phyloP scores from a whole-genome alignment of 2,329 filamentous ascomycete species.

The Exophiala viscosa region DNA sequence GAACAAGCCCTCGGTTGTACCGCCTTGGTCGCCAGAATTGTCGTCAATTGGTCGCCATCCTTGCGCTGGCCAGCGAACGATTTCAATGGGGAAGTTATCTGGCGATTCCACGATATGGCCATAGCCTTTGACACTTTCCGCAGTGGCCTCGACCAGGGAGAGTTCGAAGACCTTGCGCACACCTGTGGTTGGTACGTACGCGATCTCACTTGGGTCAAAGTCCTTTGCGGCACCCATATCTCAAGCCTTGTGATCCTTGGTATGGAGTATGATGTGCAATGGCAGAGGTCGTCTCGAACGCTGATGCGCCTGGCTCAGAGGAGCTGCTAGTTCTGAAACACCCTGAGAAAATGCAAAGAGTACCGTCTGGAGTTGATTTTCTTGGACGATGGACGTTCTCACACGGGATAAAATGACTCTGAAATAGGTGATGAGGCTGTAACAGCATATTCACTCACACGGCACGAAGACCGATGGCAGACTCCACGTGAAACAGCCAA shows the following conservation, averaged over 20 bases:
- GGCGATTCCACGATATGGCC: slow-evolving; percentile 13
- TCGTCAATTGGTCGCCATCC: slow-evolving; percentile 13
- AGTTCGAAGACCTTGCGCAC: slow-evolving; percentile 11
- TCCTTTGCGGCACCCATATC: background rate
- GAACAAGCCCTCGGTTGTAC: slow-evolving; percentile 13
- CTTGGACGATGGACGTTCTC: background rate
- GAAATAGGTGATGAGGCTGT: background rate
- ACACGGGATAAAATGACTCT: background rate
- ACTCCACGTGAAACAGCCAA: no score
- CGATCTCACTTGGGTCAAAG: slow-evolving; percentile 12
- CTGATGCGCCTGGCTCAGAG: background rate
- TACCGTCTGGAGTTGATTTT: background rate
- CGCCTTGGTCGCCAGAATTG: slow-evolving; percentile 16
- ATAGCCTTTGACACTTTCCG: slow-evolving; percentile 13
- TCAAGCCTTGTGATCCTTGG: background rate
- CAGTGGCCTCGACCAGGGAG: slow-evolving; percentile 6
- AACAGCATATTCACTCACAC: background rate
- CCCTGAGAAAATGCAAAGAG: no score
- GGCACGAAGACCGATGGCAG: background rate
- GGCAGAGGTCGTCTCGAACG: background rate
- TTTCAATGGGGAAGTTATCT: slow-evolving; percentile 12
- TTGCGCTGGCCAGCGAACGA: slow-evolving; percentile 14
- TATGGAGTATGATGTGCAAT: background rate
- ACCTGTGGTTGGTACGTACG: slow-evolving; percentile 12
- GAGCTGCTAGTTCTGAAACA: no score